Evolutionary conservation across 306 rosid genomes (phyloP).

Genomic region (Begonia masoniana): DNA sequence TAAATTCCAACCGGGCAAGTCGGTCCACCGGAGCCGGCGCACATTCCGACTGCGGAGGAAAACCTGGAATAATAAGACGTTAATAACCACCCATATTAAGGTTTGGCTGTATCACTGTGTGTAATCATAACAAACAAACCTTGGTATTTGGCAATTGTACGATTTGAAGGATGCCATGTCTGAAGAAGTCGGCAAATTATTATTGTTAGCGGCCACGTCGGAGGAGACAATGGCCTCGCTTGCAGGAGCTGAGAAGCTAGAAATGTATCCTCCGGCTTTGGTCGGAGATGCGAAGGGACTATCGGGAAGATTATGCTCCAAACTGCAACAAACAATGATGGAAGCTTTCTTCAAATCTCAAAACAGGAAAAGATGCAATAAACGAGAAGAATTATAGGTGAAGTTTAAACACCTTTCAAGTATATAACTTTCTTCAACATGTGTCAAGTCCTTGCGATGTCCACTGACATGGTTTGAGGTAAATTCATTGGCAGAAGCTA

Average conservation of each 20-base stretch:
- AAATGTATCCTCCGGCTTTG: constrained; percentile 38
- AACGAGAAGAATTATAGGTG: background rate
- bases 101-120: background rate
- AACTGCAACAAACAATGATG: constrained; percentile 31
- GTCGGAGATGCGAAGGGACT: constrained; percentile 92
- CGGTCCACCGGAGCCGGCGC: constrained; percentile 55
- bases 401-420: constrained; percentile 37
- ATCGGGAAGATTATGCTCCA: constrained; percentile 95
- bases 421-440: constrained; percentile 34
- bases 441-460: constrained; percentile 35
- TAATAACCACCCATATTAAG: background rate
- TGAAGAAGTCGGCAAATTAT: constrained; percentile 22
- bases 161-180: constrained; percentile 71
- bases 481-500: constrained; percentile 17
- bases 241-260: constrained; percentile 23
- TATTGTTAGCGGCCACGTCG: constrained; percentile 22
- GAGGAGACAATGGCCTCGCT: constrained; percentile 4
- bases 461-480: constrained; percentile 17
- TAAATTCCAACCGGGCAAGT: constrained; percentile 60
- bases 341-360: background rate
- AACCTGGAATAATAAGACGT: constrained; percentile 26
- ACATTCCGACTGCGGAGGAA: constrained; percentile 58
- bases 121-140: constrained; percentile 17
- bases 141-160: constrained; percentile 75
- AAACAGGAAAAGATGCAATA: background rate